Percentiles rank a stretch among this genome's conserved stretches.
Evolutionary conservation across 108 stramenopile species (phyloP).

Genomic region (Cyclotella baltica): DNA sequence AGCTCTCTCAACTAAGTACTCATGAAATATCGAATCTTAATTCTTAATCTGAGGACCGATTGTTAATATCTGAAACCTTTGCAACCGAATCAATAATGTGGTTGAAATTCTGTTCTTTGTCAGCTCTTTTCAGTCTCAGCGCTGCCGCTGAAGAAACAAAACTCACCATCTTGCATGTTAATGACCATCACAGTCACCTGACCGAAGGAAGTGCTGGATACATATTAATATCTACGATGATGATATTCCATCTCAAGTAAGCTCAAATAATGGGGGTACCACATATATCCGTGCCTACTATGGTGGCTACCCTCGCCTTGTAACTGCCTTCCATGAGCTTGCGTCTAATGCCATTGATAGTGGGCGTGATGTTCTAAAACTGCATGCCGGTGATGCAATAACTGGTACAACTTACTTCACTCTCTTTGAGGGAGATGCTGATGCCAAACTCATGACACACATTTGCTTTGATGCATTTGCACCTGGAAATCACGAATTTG

Average conservation of each 20-base stretch:
- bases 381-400: constrained; percentile 69
- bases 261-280: too few species aligned
- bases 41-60: too few species aligned
- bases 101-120: too few species aligned
- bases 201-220: constrained; percentile 7
- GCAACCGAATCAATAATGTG: too few species aligned
- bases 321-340: constrained; percentile 23
- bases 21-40: too few species aligned
- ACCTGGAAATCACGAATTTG: constrained; percentile 72
- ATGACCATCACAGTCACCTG: constrained; percentile 63
- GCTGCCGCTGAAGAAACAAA: too few species aligned
- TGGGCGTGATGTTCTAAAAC: constrained; percentile 44
- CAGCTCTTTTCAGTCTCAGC: too few species aligned
- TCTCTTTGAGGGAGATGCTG: constrained; percentile 47
- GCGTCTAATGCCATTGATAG: background rate
- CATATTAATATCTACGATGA: too few species aligned
- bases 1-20: too few species aligned
- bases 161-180: constrained; percentile 60
- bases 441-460: constrained; percentile 56
- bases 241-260: too few species aligned
- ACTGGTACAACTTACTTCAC: constrained; percentile 61
- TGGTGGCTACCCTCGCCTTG: constrained; percentile 41
- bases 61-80: too few species aligned
- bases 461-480: constrained; percentile 59
- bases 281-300: constrained; percentile 24